Evolutionary conservation across 352 stramenopile genomes (phyloP), one percentile per base, ranked within the genome.

Genomic region (Phytophthora pseudosyringae): DNA sequence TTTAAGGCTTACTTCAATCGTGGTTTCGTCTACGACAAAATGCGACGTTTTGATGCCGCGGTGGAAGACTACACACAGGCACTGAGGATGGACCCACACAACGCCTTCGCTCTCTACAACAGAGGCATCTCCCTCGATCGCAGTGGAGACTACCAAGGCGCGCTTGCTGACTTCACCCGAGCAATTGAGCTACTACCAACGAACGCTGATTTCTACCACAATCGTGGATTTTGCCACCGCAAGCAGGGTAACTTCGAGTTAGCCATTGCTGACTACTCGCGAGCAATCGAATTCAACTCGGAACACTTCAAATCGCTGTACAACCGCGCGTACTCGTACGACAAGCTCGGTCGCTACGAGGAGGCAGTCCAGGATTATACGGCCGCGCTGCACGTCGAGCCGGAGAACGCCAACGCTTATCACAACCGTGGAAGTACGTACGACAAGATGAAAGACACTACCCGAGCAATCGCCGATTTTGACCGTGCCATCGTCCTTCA

Each of bases 1-100:
- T 97, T 97, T 66, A 97, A 96, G 60, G 86, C 89, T 36, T 80
- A 82, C 47, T 97, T 96, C 64, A 97, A 97, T 50, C 87, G 90
- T 31, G 90, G 82, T 1, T 97, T 97, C 54, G 86, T 89, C 3
- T 90, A 69, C 50, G 87, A 97, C 69, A 96, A 94, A 54, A 71
- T 96, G 54, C 70, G 80, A 1, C 68, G 72, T 5, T 94, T 97
- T 61, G 81, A 95, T 48, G 64, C 64, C 1, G 88, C 88, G 8
- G 89, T 97, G 49, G 70, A 64, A 4, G 86, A 97, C 69, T 97
- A 95, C 61, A 89, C 71, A 16, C 77, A 71, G 1, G 82, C 80
- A 3, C 57, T 97, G n/a, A 45, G 40, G 8, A 78, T 96, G 63
- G 78, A 95, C n/a, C 74, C 81, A 8, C 55, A 56, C 4, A 94